Evolutionary conservation across 495 filamentous ascomycete genomes (phyloP).

Genomic region (Hyphodiscus hymeniophilus): DNA sequence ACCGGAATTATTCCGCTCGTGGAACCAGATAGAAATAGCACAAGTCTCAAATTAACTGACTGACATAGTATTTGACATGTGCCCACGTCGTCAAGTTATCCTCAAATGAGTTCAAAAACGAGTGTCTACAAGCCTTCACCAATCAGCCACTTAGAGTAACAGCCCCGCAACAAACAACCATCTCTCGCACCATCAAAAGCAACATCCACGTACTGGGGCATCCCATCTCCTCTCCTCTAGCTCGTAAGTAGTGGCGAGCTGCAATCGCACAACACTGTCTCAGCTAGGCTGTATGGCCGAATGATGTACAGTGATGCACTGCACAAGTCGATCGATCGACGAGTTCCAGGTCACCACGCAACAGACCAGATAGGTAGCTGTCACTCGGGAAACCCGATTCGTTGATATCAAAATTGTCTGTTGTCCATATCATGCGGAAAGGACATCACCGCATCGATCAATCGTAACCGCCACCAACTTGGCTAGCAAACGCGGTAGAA

Average conservation of each 20-base stretch:
- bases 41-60: too few species aligned
- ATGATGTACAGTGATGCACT: not conserved
- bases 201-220: not conserved
- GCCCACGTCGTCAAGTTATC: too few species aligned
- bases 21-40: too few species aligned
- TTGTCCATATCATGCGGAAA: too few species aligned
- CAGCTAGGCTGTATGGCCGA: not conserved
- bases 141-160: too few species aligned
- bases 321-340: not conserved
- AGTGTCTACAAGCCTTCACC: too few species aligned
- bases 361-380: not conserved
- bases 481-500: slow-evolving; percentile 92
- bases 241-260: not conserved
- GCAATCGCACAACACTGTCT: not conserved
- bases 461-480: slow-evolving; percentile 85
- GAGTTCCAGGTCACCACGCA: not conserved
- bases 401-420: too few species aligned
- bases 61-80: too few species aligned
- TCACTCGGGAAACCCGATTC: not conserved
- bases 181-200: slow-evolving; percentile 1
- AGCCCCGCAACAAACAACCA: not conserved
- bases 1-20: too few species aligned
- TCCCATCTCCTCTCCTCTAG: not conserved
- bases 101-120: too few species aligned
- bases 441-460: slow-evolving; percentile 41